Base-by-base conservation (phyloP, 1,284 basidiomycete species). In the Coriolopsis trogii region DNA sequence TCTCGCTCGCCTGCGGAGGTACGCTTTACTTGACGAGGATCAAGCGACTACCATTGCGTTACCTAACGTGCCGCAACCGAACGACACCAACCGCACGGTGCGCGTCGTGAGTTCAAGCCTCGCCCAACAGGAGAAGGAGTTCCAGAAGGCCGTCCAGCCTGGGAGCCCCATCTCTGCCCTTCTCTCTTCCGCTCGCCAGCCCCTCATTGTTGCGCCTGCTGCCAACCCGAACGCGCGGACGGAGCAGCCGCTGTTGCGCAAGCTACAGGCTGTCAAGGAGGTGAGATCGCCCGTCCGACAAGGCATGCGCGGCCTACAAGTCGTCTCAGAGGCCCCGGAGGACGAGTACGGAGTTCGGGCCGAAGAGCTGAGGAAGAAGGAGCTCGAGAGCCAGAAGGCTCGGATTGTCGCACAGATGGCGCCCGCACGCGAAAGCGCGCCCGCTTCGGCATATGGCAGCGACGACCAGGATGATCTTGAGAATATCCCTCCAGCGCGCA, bases 61-160 rank as follows among this genome's bases (percentile, higher is more conserved):
- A 4, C 71, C 77, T 3, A 68, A 63, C 30, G 62, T 64, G 0
- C 61, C 67, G 41, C 56, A 41, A n/a, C 60, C 58, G 36, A 55
- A 55, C 10, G 53, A 44, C n/a, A 56, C 34, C 56, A 23, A 38
- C 64, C 15, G 64, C 63, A 66, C 65, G 53, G 60, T 63, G 34
- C 76, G 74, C 63, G 77, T 72, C 20, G 73, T 77, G 31, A 81
- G 78, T 3, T 80, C 79, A 6, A 86, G 76, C 45, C 85, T 91
- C 56, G 83, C 87, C 5, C 89, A 93, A 63, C 92, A 95, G 68
- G 95, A 99, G 80, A 87, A 90, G 65, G 95, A 98, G 70, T 96
- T 97, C 83, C 87, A 93, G 73, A 88, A 90, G 62, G 97, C 95
- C 2, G 91, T 98, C 3, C 91, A 95, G 67, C 97, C 96, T 4